Percentiles rank a stretch among this genome's conserved stretches.
phyloP scores from a whole-genome alignment of 2,329 filamentous ascomycete genomes.

The Diaporthe ampelina region DNA sequence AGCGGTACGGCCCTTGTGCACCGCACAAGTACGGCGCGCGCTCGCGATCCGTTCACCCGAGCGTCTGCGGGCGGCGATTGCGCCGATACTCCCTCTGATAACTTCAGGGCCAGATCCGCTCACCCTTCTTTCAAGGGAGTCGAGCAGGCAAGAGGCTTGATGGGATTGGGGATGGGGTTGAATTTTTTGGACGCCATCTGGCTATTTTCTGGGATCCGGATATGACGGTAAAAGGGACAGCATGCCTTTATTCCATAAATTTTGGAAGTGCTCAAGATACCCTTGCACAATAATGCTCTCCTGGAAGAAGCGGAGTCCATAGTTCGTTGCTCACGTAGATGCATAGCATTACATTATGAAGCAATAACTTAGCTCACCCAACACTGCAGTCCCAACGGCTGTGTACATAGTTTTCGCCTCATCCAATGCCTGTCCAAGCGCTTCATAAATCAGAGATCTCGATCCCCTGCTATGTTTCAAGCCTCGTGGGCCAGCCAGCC shows the following conservation, averaged over 20 bases:
- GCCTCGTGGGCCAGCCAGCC: slow-evolving; percentile 13
- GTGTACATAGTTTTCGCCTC: too few relatives aligned
- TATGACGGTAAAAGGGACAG: not conserved
- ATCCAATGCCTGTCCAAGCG: not conserved
- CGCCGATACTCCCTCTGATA: slow-evolving; percentile 24
- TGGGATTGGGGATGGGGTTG: not conserved
- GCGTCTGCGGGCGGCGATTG: slow-evolving; percentile 23
- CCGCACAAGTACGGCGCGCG: not conserved
- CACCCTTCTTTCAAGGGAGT: not conserved
- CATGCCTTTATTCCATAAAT: slow-evolving; percentile 16
- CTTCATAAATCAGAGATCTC: not conserved
- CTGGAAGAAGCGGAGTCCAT: slow-evolving; percentile 2
- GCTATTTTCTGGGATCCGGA: slow-evolving; percentile 16
- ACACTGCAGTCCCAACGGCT: not conserved
- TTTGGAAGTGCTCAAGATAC: slow-evolving; percentile 20
- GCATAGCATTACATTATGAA: not conserved
- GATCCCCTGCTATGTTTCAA: not conserved
- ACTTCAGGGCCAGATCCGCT: not conserved
- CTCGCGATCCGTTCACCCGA: slow-evolving; percentile 20
- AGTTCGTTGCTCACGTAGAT: not conserved
- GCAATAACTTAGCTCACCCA: not conserved
- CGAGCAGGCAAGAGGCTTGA: not conserved
- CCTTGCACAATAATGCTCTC: slow-evolving; percentile 7
- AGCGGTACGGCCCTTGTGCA: not conserved
- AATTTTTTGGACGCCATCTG: not conserved